Percentiles rank a stretch among this genome's conserved stretches.
phyloP scores from a whole-genome alignment of 176 grass and related monocot genomes.

The Tillandsia leiboldiana region DNA sequence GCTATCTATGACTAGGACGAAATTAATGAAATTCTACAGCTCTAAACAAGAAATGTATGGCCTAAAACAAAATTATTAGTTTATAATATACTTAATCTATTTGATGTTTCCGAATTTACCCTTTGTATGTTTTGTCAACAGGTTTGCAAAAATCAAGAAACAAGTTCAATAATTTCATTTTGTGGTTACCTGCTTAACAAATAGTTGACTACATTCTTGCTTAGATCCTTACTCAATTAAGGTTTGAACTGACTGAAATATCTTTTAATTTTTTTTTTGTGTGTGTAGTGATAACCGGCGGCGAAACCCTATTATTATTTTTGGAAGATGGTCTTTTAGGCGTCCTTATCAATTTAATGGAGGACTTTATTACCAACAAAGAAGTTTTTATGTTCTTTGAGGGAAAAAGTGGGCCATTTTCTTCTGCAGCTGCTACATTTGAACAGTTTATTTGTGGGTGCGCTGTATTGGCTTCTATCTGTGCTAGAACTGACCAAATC shows the following conservation, averaged over 20 bases:
- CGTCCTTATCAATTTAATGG: constrained; percentile 37
- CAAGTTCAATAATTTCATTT: too few relatives aligned
- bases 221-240: background rate
- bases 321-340: constrained; percentile 34
- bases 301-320: constrained; percentile 32
- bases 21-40: too few relatives aligned
- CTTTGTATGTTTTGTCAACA: too few relatives aligned
- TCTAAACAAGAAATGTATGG: too few relatives aligned
- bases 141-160: too few relatives aligned
- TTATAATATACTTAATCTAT: too few relatives aligned
- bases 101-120: too few relatives aligned
- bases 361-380: constrained; percentile 62
- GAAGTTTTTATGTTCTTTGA: constrained; percentile 47
- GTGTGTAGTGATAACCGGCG: constrained; percentile 50
- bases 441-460: constrained; percentile 54
- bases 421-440: constrained; percentile 29
- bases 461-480: constrained; percentile 60
- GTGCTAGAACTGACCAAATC: constrained; percentile 35
- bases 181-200: too few relatives aligned
- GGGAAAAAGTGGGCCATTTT: constrained; percentile 14
- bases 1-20: too few relatives aligned
- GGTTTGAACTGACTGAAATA: background rate
- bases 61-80: too few relatives aligned
- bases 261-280: constrained; percentile 6
- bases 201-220: too few relatives aligned